Base-by-base conservation (phyloP, 805 yeast species). In the Metschnikowia lachancei region DNA sequence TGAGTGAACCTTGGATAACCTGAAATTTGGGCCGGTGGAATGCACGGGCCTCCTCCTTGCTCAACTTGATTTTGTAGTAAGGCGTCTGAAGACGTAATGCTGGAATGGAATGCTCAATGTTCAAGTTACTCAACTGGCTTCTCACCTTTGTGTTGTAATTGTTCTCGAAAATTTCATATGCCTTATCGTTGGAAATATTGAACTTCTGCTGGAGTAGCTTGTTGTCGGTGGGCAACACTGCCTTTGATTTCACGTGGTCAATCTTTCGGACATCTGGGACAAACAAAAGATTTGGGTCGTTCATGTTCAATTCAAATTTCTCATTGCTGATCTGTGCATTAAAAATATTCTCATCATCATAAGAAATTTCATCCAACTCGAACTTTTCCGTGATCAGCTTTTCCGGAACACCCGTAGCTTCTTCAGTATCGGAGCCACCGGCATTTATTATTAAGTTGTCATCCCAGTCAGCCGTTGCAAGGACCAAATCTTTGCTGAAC, bases 61-160 rank as follows among this genome's bases (percentile, higher is more conserved):
- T 69, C 30, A 89, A 67, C 50, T 75, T 80, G 24, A 91, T 97
- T 59, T 85, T 87, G 67, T 89, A 94, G 66, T 81, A 90, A 2
- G 99, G 99, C 0, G 90, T 79, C 67, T 94, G 99, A 40, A 94
- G 72, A 41, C 94, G 75, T 22, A 81, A 60, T 0, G 99, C 97
- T 1, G 96, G 96, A 56, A 82, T 75, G 0, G 97, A 80, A 64
- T 94, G 99, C 59, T 94, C 98, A 52, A 94, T 90, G 41, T 80
- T 83, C 52, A 94, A 74, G 55, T 92, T 88, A 37, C 97, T 95
- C 58, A 94, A 82, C 6, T 95, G 95, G 2, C 96, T 82, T 63
- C 99, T 82, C 31, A 92, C 87, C 70, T 88, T 92, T 33, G 95
- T 82, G 62, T 90, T 95, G 63, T 91, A 90, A 58, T 89, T 91